Base-by-base conservation (phyloP, 768 basidiomycete genomes). In the Mycena epipterygia region DNA sequence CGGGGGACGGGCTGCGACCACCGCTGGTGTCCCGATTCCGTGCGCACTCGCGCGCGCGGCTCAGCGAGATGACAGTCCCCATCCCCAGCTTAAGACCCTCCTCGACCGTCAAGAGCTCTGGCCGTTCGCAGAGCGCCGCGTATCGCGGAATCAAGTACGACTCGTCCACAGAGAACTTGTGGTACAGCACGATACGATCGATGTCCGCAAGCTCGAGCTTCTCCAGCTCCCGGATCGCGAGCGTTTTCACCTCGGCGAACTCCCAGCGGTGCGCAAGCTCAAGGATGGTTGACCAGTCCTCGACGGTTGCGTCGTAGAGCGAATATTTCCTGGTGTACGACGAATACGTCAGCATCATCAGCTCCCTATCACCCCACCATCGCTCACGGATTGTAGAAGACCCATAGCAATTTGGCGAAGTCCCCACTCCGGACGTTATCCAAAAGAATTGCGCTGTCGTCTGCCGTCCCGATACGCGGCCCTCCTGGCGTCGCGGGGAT, bases 161-260 rank as follows among this genome's bases (percentile, higher is more conserved):
- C 5, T 77, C 76, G 72, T 89, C 83, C 55, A 92, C 82, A 0
- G 83, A 75, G 76, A 88, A 86, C 16, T 82, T 74, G 62, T 89
- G 87, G 69, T 93, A 93, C 0, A 89, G 80, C 0, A 83, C 80
- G 44, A 94, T 87, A 59, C 87, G 87, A 29, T 85, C 83, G 2
- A 92, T 80, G 1, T 88, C 85, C 0, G 82, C 76, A 14, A 91
- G 81, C 0, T 78, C 68, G 9, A 87, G 79, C 73, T 83, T 83
- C 51, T 89, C 88, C 0, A 93, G 81, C 55, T 93, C 88, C 0
- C 88, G 87, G 1, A 90, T 84, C 1, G 88, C 89, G 1, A 93
- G 86, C 1, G 81, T 78, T 42, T 89, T 87, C 13, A 93, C 85
- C 46, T 90, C 86, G 4, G 69, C 64, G 71, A 94, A 93, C 0